Evolutionary conservation across 2,329 filamentous ascomycete genomes (phyloP), one percentile per base, ranked within the genome.

Genomic region (Amylocarpus encephaloides): DNA sequence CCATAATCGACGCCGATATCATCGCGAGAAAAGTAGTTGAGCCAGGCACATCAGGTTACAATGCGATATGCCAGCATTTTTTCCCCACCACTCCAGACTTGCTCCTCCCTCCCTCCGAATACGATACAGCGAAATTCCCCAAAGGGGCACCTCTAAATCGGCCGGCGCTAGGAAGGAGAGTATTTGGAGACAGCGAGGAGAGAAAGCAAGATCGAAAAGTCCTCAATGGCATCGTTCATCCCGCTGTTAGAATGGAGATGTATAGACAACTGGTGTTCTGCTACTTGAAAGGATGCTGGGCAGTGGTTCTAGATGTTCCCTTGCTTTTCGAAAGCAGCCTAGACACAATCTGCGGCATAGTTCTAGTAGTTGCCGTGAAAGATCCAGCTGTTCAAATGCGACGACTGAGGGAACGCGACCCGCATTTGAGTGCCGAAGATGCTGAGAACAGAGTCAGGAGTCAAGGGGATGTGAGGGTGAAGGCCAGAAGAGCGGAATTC

Each of bases 11-110:
- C 66, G 92, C 93, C 66, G 93, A 98, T 72, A 72, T 94, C 49
- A 78, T 97, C 54, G 92, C 93, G 43, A 90, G 92, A 61, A 80
- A 93, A 68, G 93, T 97, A 52, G 92, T 98, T 67, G 89, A 95
- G 68, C 93, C 93, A 1, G 93, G 93, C 26, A 95, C 88, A 5
- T 66, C 78, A 11, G 92, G 86, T 60, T 96, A 97, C 75, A 73
- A 78, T 44, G 82, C 85, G 54, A 95, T 98, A 59, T 79, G 97
- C 36, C 70, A 76, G 16, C 76, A 95, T 70, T 98, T 98, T 67
- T 79, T 77, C 1, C 77, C 88, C 26, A 86, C 79, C 3, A 96
- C 91, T 0, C 90, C 92, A 0, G 90, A 96, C 52, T 79, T 98
- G 0, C 80, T 97, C 0, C 76, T 91, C 2, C 77, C 82, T 10